Conservation (phyloP, 2,329 filamentous ascomycete genomes). For the Cytospora piceae region DNA sequence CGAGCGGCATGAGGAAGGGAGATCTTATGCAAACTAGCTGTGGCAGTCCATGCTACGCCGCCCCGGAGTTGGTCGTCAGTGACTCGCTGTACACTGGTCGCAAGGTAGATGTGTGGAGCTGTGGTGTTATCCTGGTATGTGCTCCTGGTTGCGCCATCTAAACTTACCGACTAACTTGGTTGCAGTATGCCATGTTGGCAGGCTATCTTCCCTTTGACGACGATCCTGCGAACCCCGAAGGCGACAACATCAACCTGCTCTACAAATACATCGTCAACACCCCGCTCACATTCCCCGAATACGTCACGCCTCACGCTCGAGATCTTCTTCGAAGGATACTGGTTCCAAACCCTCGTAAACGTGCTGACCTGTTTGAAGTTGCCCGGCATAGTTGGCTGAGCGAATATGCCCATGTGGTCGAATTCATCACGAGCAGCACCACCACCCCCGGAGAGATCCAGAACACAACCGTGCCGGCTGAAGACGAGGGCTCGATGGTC, state of each 20-base stretch:
- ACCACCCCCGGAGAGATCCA: conserved; percentile 86
- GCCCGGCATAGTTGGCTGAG: conserved; percentile 97
- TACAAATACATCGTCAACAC: conserved; percentile 99
- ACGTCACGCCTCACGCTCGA: conserved; percentile 93
- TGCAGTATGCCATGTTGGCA: conserved; percentile 97
- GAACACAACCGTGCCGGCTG: conserved; percentile 69
- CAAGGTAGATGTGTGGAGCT: conserved; percentile 99
- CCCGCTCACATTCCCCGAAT: conserved; percentile 96
- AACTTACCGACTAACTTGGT: conserved; percentile 25
- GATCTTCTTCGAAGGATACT: conserved; percentile 91
- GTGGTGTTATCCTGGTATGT: conserved; percentile 94
- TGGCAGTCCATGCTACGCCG: conserved; percentile 96
- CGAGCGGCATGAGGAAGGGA: conserved; percentile 78
- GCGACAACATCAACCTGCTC: conserved; percentile 97
- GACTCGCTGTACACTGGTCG: conserved; percentile 96
- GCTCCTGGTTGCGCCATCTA: not conserved
- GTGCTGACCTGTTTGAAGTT: conserved; percentile 95
- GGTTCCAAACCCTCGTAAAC: conserved; percentile 91
- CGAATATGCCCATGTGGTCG: conserved; percentile 95
- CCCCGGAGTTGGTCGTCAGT: conserved; percentile 94
- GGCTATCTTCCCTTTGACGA: conserved; percentile 98
- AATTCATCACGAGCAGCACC: conserved; percentile 94
- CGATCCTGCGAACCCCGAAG: conserved; percentile 96
- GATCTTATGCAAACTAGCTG: conserved; percentile 99
- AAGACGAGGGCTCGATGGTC: conserved; percentile 66